Base-by-base conservation (phyloP, 768 basidiomycete species). In the Sarcomyxa edulis region DNA sequence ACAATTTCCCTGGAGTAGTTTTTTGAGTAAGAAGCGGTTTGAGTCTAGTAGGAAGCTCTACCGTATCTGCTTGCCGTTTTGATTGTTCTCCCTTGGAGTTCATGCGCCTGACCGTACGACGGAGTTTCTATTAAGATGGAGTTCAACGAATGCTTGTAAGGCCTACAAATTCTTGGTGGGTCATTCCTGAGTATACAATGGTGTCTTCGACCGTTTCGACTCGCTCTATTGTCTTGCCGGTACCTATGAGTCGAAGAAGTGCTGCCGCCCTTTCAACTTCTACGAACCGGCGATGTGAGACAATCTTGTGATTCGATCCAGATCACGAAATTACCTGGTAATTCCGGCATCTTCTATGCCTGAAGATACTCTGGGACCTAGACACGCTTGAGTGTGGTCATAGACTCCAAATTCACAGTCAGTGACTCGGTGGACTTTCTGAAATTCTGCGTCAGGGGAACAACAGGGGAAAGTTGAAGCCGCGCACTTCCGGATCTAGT, bases 201-300 rank as follows among this genome's bases (percentile, higher is more conserved):
- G 57, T 56, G 53, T 87, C 85, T 47, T 79, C 69, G 14, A 50
- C 56, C 0, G 80, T 71, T 30, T 81, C 74, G 0, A 85, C 81
- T 21, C 60, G 58, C 36, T 62, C 57, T 24, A 89, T 78, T 21
- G 46, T 54, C 51, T 75, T 78, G 6, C 74, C 77, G 9, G 55
- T 54, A 10, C 72, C 78, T n/a, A 76, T 48, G 3, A 64, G 55
- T 35, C 66, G 64, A 22, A 88, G 54, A 27, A 85, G 62, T 34
- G 64, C 64, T 1, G 72, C 74, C 4, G 86, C 84, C 20, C 76
- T 61, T 56, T 88, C 77, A 3, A 89, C 85, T 55, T 89, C 86
- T 84, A 48, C 1, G 37, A 39, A 14, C 12, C 9, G 22, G 10
- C 8, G 12, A 3, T 14, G 8, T 9, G 8, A 14, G 14, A 14